Evolutionary conservation across 2,329 filamentous ascomycete genomes (phyloP), one percentile per base, ranked within the genome.

Genomic region (Knoxdaviesia capensis): DNA sequence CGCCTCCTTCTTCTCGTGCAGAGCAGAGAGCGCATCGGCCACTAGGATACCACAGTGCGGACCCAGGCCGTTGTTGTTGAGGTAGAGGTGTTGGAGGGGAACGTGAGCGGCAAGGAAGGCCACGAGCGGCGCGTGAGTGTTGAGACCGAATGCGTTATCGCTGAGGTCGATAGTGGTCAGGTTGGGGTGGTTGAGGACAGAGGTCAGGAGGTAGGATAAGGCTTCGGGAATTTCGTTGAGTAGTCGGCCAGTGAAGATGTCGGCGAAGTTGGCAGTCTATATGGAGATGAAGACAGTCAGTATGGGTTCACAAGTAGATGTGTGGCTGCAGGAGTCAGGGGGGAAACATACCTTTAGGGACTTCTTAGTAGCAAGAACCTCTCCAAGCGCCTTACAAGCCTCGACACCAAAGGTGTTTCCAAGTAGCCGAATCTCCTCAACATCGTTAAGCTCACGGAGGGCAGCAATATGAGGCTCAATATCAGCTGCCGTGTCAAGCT

Each of bases 11-110:
- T 84, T 86, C 47, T 71, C 71, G 44, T 93, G 82, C 35, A 98
- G 77, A 48, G 77, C 71, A 20, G 76, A 80, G 43, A 98, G 77
- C 6, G 90, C 83, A 56, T 94, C 78, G 40, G 88, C 90, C 51
- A 98, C 78, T 42, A 90, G 68, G 38, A 83, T 84, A 44, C 90
- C 90, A 7, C 88, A 88, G 47, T 86, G 79, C 28, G 90, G 90
- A 8, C 90, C 90, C 34, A 98, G 74, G 31, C 90, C 90, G 59
- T 98, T 98, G 69, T 98, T 98, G 69, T 96, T 96, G 45, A 98
- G 76, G 61, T 92, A 85, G 31, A 98, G 74, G 60, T 94, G 87
- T 60, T 87, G 86, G 36, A 98, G 77, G 3, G 90, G 88, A 3
- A 82, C 75, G 62, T 96, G 88, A 45, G 78, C 71, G 43, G 82